Evolutionary conservation across 345 rosid species (phyloP).

Genomic region (Hibiscus syriacus): DNA sequence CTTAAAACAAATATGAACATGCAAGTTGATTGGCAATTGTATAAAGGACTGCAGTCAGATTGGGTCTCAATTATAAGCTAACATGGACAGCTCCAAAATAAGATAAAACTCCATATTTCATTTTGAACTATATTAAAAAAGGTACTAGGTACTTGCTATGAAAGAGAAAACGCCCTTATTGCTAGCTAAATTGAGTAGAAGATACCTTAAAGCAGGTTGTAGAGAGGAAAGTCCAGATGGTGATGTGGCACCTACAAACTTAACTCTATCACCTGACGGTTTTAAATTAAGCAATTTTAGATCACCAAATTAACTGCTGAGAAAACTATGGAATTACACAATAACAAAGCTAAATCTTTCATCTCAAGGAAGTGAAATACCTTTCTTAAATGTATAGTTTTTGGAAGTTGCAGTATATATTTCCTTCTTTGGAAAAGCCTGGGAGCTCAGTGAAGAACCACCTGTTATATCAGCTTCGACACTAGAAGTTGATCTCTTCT

Average conservation of each 20-base stretch:
- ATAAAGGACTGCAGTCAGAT: background rate
- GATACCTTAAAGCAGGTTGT: slow-evolving; percentile 47
- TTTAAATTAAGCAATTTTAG: slow-evolving; percentile 14
- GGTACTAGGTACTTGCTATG: background rate
- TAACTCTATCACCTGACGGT: slow-evolving; percentile 84
- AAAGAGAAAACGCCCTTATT: background rate
- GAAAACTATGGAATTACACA: background rate
- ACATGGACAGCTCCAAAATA: background rate
- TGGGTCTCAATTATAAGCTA: background rate
- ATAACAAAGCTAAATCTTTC: background rate
- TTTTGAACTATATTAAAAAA: background rate
- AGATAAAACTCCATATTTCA: background rate
- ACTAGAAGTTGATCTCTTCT: slow-evolving; percentile 82
- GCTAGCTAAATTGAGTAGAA: background rate
- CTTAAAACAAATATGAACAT: background rate
- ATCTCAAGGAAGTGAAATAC: slow-evolving; percentile 25
- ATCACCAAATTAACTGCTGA: slow-evolving; percentile 2
- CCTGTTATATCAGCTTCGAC: slow-evolving; percentile 94
- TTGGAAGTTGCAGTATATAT: slow-evolving; percentile 91
- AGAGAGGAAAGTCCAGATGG: slow-evolving; percentile 45
- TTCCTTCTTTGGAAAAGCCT: slow-evolving; percentile 77
- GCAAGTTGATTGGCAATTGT: background rate
- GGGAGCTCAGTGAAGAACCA: slow-evolving; percentile 65
- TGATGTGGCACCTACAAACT: slow-evolving; percentile 39
- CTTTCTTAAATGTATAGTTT: slow-evolving; percentile 69